These are phyloP conservation scores for Penstemon eatonii DNA, from an alignment of 257 asterid genomes.

Conservation along the genomic window DNA sequence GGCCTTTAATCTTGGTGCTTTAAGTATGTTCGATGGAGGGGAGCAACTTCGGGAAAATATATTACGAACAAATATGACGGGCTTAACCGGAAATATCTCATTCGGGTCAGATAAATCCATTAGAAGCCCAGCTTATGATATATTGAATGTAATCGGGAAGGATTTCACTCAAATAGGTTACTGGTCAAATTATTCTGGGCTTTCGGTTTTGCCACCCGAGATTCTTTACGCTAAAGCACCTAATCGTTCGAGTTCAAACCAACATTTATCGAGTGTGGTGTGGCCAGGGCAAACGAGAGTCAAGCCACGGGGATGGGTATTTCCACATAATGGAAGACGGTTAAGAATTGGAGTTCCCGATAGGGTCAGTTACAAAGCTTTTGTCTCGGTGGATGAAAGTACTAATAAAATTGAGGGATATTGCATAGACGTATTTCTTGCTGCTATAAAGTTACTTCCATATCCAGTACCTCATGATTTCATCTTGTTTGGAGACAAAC, in stretches of 20 bases:
- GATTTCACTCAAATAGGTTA: conserved; percentile 64
- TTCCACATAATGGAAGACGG: conserved; percentile 57
- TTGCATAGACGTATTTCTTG: conserved; percentile 71
- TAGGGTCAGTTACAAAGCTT: conserved; percentile 62
- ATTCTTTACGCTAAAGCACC: conserved; percentile 47
- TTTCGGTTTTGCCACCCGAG: conserved; percentile 69
- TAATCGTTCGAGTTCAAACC: conserved; percentile 60
- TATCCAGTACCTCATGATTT: conserved; percentile 76
- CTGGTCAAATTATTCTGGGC: conserved; percentile 83
- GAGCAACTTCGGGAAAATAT: conserved; percentile 47
- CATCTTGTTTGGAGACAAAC: conserved; percentile 63
- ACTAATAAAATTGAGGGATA: conserved; percentile 49
- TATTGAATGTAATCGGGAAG: conserved; percentile 60
- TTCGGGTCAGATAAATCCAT: conserved; percentile 52
- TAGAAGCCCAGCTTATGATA: conserved; percentile 60
- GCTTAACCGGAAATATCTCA: conserved; percentile 59
- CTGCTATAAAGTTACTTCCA: conserved; percentile 64
- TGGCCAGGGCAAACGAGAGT: conserved; percentile 72
- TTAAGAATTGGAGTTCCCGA: conserved; percentile 76
- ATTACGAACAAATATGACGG: conserved; percentile 55
- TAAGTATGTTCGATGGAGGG: conserved; percentile 71
- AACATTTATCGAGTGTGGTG: conserved; percentile 40
- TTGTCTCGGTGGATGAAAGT: conserved; percentile 45
- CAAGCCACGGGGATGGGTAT: conserved; percentile 84
- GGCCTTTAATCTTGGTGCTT: conserved; percentile 51